phyloP scores from a whole-genome alignment of 495 filamentous ascomycete genomes.

The Penicilliopsis zonata region DNA sequence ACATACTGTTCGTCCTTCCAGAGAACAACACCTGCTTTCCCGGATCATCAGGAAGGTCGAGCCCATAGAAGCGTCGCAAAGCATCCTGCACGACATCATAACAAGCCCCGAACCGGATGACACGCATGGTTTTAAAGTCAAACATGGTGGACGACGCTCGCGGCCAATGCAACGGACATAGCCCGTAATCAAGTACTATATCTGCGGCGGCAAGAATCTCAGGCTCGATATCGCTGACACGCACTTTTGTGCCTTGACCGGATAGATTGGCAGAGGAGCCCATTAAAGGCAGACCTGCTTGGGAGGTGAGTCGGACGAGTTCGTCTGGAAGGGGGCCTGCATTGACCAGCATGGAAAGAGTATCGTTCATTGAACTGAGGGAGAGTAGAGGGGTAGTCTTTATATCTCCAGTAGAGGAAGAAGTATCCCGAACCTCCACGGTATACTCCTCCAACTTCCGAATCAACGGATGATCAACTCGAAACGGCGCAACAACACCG shows the following conservation, averaged over 20 bases:
- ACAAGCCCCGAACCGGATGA: slow-evolving; percentile 21
- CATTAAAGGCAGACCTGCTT: slow-evolving; percentile 8
- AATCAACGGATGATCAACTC: slow-evolving; percentile 8
- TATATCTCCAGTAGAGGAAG: no score
- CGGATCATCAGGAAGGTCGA: slow-evolving; percentile 14
- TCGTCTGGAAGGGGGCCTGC: slow-evolving; percentile 14
- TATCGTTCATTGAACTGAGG: slow-evolving; percentile 8
- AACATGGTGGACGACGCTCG: slow-evolving; percentile 20
- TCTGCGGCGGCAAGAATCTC: slow-evolving; percentile 13
- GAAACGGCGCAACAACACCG: slow-evolving; percentile 13
- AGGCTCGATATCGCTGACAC: slow-evolving; percentile 17
- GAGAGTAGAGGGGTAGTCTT: no score
- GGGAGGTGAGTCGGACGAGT: slow-evolving; percentile 8
- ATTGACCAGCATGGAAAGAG: slow-evolving; percentile 16
- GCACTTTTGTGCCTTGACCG: slow-evolving; percentile 13
- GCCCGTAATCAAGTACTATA: slow-evolving; percentile 20
- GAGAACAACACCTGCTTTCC: slow-evolving; percentile 6
- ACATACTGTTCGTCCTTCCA: no score
- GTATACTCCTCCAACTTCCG: slow-evolving; percentile 2
- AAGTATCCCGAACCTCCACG: no score
- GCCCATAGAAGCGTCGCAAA: slow-evolving; percentile 9
- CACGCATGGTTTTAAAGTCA: slow-evolving; percentile 12
- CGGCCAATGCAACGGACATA: slow-evolving; percentile 11
- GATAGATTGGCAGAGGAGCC: slow-evolving; percentile 19
- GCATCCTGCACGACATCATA: slow-evolving; percentile 19